These are phyloP conservation scores for Protoeuglena noctilucae DNA, from an alignment of 139 green algal species.

Conservation along the genomic window DNA sequence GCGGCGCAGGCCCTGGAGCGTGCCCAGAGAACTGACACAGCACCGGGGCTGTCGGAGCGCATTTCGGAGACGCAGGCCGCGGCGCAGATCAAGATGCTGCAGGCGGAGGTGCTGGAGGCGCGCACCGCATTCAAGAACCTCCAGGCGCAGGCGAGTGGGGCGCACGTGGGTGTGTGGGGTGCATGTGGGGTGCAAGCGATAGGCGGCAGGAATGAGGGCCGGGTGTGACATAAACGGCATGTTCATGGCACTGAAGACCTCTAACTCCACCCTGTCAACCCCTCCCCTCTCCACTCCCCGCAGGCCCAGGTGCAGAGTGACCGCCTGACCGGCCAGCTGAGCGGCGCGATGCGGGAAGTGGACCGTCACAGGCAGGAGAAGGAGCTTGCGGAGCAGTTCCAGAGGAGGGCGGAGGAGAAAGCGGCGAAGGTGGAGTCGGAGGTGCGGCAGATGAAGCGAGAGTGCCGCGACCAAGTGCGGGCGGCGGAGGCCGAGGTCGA, in stretches of 20 bases:
- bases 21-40: constrained; percentile 6
- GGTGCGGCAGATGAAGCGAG: constrained; percentile 18
- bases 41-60: constrained; percentile 14
- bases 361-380: constrained; percentile 48
- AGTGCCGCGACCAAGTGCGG: neutral
- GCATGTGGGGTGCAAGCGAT: too few species aligned
- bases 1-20: neutral
- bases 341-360: constrained; percentile 37
- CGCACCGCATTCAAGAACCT: too few species aligned
- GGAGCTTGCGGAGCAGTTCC: constrained; percentile 39
- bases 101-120: neutral
- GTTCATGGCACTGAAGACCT: constrained; percentile 19
- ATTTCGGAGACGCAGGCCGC: neutral
- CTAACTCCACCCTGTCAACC: too few species aligned
- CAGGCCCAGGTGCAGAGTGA: constrained; percentile 23
- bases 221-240: neutral
- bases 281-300: constrained; percentile 25
- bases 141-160: neutral
- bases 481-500: neutral
- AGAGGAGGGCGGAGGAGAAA: constrained; percentile 20
- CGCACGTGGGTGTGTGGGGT: neutral
- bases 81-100: neutral
- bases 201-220: too few species aligned
- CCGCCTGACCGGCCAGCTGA: constrained; percentile 25
- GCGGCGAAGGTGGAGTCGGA: constrained; percentile 33